Evolutionary conservation across 305 asterid species (phyloP).

Genomic region (Plantago coronopus): DNA sequence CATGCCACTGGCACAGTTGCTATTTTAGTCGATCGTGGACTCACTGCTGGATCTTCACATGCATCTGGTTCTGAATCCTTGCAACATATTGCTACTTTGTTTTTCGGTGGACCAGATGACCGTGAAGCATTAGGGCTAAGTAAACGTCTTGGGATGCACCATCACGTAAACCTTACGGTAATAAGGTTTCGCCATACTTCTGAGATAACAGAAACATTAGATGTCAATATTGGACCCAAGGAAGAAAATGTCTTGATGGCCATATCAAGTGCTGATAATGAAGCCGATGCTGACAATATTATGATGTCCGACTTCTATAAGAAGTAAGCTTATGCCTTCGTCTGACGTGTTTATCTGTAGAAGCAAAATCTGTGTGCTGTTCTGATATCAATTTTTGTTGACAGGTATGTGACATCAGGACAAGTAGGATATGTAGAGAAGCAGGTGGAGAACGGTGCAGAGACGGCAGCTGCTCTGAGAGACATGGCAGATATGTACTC

Average conservation of each 20-base stretch:
- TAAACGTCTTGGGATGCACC: slow-evolving; percentile 76
- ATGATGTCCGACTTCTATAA: slow-evolving; percentile 70
- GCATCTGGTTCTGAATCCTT: slow-evolving; percentile 47
- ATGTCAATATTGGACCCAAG: slow-evolving; percentile 48
- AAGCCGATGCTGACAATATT: slow-evolving; percentile 57
- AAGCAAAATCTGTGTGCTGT: not conserved
- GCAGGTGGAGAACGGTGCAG: slow-evolving; percentile 70
- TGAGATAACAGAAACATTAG: slow-evolving; percentile 36
- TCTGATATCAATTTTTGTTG: slow-evolving; percentile 2
- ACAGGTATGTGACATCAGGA: slow-evolving; percentile 85
- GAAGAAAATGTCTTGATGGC: slow-evolving; percentile 69
- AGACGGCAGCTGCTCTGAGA: slow-evolving; percentile 66
- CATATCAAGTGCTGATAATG: slow-evolving; percentile 54
- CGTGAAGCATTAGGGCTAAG: slow-evolving; percentile 93
- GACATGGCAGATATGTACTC: slow-evolving; percentile 98
- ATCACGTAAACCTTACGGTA: slow-evolving; percentile 73
- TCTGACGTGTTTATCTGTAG: not conserved
- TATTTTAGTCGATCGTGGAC: slow-evolving; percentile 86
- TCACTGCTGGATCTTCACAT: slow-evolving; percentile 48
- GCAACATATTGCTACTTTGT: slow-evolving; percentile 77
- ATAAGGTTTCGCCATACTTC: slow-evolving; percentile 70
- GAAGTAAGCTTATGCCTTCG: slow-evolving; percentile 40
- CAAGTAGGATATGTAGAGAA: slow-evolving; percentile 89
- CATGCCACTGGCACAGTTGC: slow-evolving; percentile 80
- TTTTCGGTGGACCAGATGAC: slow-evolving; percentile 94